Evolutionary conservation across 345 rosid genomes (phyloP), one percentile per base, ranked within the genome.

Genomic region (Acer negundo): DNA sequence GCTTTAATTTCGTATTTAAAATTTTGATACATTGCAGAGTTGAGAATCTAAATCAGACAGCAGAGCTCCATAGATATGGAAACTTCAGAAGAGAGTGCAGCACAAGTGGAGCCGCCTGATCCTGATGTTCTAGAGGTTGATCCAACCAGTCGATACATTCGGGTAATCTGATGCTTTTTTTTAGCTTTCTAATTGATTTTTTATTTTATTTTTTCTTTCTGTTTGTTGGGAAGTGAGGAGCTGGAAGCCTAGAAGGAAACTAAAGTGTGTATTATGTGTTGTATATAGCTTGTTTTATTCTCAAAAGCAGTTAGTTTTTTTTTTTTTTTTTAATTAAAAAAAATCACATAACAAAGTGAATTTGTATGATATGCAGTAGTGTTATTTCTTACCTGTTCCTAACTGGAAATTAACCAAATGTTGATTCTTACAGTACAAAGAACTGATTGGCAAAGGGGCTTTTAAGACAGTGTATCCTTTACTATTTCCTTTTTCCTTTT

Each of bases 391-490:
- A 5, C 31, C 15, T 15, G 10, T 66, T 67, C 1, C 9, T 26
- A 67, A 66, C 4, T 77, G 22, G 53, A 61, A 47, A 4, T 53
- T 78, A 69, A 62, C 44, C 44, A 1, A 75, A 55, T 69, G 17
- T 79, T 85, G 49, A 49, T 73, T 62, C 78, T 72, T 70, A 67
- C 92, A 92, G 96, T 92, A 90, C 73, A 90, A 86, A 67, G 96
- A 92, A 75, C 82, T 92, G 75, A 77, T 92, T 12, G 94, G 94
- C 42, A 89, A 86, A 81, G 97, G 97, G 59, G 97, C 94, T 75
- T 92, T 90, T 86, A 92, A 92, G 89, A 92, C 89, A 17, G 97
- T 83, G 97, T 92, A 92, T 89, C 88, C 90, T 86, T 82, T 55
- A 46, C 24, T 1, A 10, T 40, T 1, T 17, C 70, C 69, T 12